phyloP scores from a whole-genome alignment of 2,329 filamentous ascomycete genomes.

The Chalara sp. region DNA sequence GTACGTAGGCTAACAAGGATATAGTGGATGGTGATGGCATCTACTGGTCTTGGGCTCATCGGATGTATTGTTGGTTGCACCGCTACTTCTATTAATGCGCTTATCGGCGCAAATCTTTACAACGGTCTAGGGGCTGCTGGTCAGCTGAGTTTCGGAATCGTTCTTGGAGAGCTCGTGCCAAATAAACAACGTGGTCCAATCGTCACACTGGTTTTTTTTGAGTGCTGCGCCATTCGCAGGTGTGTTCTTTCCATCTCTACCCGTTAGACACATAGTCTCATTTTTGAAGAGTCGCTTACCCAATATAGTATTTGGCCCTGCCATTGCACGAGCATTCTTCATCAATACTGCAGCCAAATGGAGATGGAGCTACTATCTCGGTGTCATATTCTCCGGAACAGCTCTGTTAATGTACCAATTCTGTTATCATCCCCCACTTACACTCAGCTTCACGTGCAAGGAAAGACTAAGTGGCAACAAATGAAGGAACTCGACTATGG shows the following conservation, averaged over 20 bases:
- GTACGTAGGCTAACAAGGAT: background rate
- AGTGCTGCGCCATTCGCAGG: slow-evolving; percentile 32
- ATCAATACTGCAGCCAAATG: slow-evolving; percentile 35
- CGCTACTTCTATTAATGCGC: slow-evolving; percentile 28
- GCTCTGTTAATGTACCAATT: slow-evolving; percentile 34
- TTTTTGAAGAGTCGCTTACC: too few species aligned
- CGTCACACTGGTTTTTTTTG: slow-evolving; percentile 33
- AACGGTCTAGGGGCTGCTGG: slow-evolving; percentile 34
- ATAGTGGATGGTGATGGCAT: slow-evolving; percentile 9
- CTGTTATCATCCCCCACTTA: slow-evolving; percentile 42
- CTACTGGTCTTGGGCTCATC: slow-evolving; percentile 25
- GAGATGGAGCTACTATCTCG: slow-evolving; percentile 44
- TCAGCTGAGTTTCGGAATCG: slow-evolving; percentile 35
- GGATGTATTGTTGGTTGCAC: slow-evolving; percentile 32
- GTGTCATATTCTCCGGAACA: slow-evolving; percentile 36
- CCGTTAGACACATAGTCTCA: background rate
- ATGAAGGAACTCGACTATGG: slow-evolving; percentile 38
- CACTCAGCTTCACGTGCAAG: slow-evolving; percentile 33
- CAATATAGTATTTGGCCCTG: slow-evolving; percentile 33
- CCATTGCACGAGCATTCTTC: slow-evolving; percentile 40
- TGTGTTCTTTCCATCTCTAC: background rate
- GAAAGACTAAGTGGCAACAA: slow-evolving; percentile 30
- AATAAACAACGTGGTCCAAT: slow-evolving; percentile 33
- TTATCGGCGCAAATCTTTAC: slow-evolving; percentile 32
- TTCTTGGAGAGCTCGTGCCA: slow-evolving; percentile 37